Evolutionary conservation across 2,329 filamentous ascomycete genomes (phyloP), one percentile per base, ranked within the genome.

Genomic region (Aspergillus carbonarius): DNA sequence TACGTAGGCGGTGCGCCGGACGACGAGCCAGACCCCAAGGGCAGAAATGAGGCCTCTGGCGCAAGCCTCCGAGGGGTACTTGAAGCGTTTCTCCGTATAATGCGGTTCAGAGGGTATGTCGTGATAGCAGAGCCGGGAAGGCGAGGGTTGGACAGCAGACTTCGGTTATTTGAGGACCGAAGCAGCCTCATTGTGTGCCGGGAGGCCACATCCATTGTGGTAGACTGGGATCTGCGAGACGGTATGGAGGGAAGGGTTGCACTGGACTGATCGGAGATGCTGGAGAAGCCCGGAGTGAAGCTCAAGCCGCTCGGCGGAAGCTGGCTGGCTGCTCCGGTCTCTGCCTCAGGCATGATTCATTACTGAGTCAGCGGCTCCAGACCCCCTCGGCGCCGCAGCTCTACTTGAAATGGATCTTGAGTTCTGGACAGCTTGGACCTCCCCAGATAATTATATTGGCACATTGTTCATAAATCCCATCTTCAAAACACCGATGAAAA

Each of bases 1-100:
- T 96, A 96, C n/a, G 89, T 87, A 35, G 88, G 84, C 4, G 81
- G 69, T 55, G 74, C 64, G 9, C 67, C 64, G 4, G 68, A 61
- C 13, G 66, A 62, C n/a, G 68, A 65, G 1, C 12, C 39, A 30
- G 65, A 55, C 20, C 66, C 67, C 40, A 73, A 67, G 34, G 65
- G 66, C 25, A 73, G 64, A 27, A 77, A 68, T 4, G 74, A 69
- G 8, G 70, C 68, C 35, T 75, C 74, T 12, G 70, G 71, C 4
- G 71, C 74, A 2, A 65, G 66, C 30, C 54, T 58, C 17, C 59
- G 66, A 25, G 69, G 63, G 12, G 74, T 66, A 37, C 65, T 73
- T 30, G 72, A 71, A 54, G 76, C 62, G 46, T 65, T 61, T 61
- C 71, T 65, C 57, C 62, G 66, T 65, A 67, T 70, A 55, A 62